A percentile compares a stretch with the other conserved stretches of the same genome.
Conservation (phyloP, 768 basidiomycete genomes). For the Leccinum boreale region DNA sequence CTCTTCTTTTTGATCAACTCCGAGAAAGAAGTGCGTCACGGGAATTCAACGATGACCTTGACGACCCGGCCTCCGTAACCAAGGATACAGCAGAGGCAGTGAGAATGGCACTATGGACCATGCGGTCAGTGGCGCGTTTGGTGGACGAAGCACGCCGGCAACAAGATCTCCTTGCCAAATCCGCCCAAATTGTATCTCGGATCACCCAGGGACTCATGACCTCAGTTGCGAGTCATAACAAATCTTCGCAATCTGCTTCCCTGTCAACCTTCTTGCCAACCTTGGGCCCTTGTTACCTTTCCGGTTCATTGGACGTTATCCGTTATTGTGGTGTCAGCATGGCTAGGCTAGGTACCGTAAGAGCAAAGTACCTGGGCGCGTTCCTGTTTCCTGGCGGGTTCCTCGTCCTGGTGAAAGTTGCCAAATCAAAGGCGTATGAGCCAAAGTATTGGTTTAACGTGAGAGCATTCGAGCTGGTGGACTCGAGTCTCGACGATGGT, state of each 20-base stretch:
- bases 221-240: constrained; percentile 25
- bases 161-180: constrained; percentile 63
- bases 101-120: constrained; percentile 56
- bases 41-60: not conserved
- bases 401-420: constrained; percentile 81
- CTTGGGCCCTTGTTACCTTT: constrained; percentile 74
- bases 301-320: constrained; percentile 87
- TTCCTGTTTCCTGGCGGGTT: constrained; percentile 89
- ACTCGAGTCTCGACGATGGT: constrained; percentile 75
- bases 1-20: constrained; percentile 80
- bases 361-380: constrained; percentile 84
- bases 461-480: constrained; percentile 65
- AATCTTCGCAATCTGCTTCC: constrained; percentile 36
- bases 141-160: constrained; percentile 79
- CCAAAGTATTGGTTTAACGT: constrained; percentile 87
- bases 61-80: not conserved
- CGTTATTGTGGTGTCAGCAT: constrained; percentile 53
- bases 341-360: constrained; percentile 48
- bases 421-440: constrained; percentile 78
- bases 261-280: constrained; percentile 63
- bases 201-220: constrained; percentile 42
- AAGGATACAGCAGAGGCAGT: constrained; percentile 14
- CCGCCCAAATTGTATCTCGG: constrained; percentile 64
- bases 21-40: constrained; percentile 15
- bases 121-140: constrained; percentile 70